Evolutionary conservation across 306 rosid species (phyloP).

Genomic region (Malus sieversii): DNA sequence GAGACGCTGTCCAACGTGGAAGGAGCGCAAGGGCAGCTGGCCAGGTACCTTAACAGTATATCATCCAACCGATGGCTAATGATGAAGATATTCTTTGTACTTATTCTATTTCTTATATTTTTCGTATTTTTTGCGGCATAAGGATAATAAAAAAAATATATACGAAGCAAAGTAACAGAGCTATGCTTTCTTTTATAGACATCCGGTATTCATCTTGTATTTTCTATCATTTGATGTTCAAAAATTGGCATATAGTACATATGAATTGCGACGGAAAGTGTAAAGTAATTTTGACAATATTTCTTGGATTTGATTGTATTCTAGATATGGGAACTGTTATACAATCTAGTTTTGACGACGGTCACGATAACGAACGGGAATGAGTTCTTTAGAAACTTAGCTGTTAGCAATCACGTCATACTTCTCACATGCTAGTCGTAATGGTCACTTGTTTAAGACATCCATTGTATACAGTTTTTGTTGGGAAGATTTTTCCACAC

Average conservation of each 20-base stretch:
- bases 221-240: background rate
- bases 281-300: background rate
- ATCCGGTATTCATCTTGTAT: background rate
- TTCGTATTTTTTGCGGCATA: slow-evolving; percentile 94
- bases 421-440: background rate
- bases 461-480: background rate
- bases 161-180: background rate
- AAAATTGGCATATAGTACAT: background rate
- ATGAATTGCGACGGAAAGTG: background rate
- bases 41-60: slow-evolving; percentile 83
- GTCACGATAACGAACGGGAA: background rate
- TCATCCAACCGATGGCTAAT: slow-evolving; percentile 97
- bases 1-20: slow-evolving; percentile 81
- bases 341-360: background rate
- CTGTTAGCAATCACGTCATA: background rate
- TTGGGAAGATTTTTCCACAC: background rate
- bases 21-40: slow-evolving; percentile 88
- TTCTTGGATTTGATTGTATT: background rate
- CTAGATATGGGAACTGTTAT: background rate
- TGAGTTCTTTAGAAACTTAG: background rate
- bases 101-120: slow-evolving; percentile 76
- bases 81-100: slow-evolving; percentile 97
- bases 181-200: background rate
- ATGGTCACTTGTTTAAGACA: too few relatives aligned
- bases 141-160: background rate